Evolutionary conservation across 371 early-diverging fungal species (phyloP), one percentile per base, ranked within the genome.

Genomic region (Syncephalastrum racemosum): DNA sequence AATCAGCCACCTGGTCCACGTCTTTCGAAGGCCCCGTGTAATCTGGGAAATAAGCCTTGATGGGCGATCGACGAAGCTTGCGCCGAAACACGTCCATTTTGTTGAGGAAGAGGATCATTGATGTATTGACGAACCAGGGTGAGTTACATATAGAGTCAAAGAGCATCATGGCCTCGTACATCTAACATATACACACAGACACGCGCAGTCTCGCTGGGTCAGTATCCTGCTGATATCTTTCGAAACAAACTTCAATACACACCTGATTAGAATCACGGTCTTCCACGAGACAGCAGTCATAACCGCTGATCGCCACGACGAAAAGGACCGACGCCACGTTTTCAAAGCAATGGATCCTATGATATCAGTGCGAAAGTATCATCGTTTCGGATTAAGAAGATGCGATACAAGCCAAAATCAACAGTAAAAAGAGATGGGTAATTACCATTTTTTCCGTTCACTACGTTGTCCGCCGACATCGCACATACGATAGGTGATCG

Each of bases 81-180:
- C 85, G 81, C 63, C 84, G 87, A 80, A 97, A 94, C 18, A 96
- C 82, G 68, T 97, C 98, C 50, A 95, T 92, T 79, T 97, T 97
- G 86, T 97, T 97, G 56, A 97, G 68, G 71, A 97, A 94, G 46
- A 97, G 79, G 59, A 97, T 95, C 72, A 96, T 91, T 15, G 93
- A 91, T 3, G 95, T 96, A 49, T 91, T 83, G 42, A 81, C 79
- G 70, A 97, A 95, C 96, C 97, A 96, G 65, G 87, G 83, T 13
- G 91, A 90, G 71, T 97, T 97, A 77, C 95, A 94, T 60, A 95
- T 93, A 23, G 93, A 92, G 74, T 95, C 94, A 67, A 96, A 97
- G 40, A 97, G 77, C 66, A 93, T 93, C 56, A 96, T 73, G 3
- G 95, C 93, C 64, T 97, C 98, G 45, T 94, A 90, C 94, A 96